Evolutionary conservation across 148 eudicot species (phyloP).

Genomic region (Cornus florida): DNA sequence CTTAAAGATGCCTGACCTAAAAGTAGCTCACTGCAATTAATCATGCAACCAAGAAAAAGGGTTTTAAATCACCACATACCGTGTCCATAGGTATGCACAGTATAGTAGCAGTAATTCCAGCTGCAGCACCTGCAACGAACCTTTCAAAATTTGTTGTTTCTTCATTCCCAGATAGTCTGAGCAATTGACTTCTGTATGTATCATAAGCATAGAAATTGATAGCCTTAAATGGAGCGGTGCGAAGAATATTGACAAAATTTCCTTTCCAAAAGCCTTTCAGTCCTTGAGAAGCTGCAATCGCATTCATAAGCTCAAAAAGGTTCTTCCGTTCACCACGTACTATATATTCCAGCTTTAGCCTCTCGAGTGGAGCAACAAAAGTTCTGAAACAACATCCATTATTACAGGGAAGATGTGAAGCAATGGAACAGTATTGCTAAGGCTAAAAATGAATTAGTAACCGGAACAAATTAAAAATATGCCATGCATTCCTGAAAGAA

Average conservation of each 20-base stretch:
- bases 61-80: conserved; percentile 44
- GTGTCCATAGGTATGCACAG: conserved; percentile 99
- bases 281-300: conserved; percentile 82
- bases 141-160: conserved; percentile 91
- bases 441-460: conserved; percentile 5
- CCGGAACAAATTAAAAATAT: too few relatives aligned
- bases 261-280: conserved; percentile 97
- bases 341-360: conserved; percentile 91
- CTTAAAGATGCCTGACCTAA: neutral
- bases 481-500: too few relatives aligned
- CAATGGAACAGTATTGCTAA: conserved; percentile 1
- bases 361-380: conserved; percentile 96
- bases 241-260: conserved; percentile 93
- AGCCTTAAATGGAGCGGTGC: conserved; percentile 94
- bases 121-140: conserved; percentile 91
- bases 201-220: conserved; percentile 97
- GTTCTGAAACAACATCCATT: conserved; percentile 53
- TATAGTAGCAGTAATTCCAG: conserved; percentile 92
- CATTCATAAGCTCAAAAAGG: conserved; percentile 69
- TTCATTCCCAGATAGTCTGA: conserved; percentile 67
- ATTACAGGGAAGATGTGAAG: neutral
- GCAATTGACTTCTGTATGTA: conserved; percentile 72
- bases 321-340: conserved; percentile 85
- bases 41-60: neutral
- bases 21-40: neutral